These are phyloP conservation scores for Nannochloropsis salina DNA, from an alignment of 108 stramenopile species.

Conservation along the genomic window DNA sequence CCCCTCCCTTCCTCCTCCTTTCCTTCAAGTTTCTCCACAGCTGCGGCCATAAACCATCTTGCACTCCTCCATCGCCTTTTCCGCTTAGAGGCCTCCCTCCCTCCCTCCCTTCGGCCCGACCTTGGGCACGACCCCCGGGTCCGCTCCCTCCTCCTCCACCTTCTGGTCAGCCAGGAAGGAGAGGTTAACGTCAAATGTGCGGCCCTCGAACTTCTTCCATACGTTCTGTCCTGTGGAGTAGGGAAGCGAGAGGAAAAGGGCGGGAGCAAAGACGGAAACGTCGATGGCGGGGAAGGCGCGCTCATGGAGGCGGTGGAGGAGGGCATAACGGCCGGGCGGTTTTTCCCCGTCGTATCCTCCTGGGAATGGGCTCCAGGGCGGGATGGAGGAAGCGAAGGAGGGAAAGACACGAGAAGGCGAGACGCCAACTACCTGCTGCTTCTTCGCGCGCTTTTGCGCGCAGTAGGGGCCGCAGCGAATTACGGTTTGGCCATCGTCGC, in stretches of 20 bases:
- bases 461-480: neutral
- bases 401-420: neutral
- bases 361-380: neutral
- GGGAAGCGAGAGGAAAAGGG: neutral
- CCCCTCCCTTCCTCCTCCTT: neutral
- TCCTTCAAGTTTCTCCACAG: neutral
- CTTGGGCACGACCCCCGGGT: neutral
- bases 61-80: neutral
- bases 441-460: neutral
- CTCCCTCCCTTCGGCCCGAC: neutral
- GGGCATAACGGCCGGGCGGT: neutral
- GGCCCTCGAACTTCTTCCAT: neutral
- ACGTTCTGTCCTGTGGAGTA: neutral
- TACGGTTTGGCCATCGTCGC: neutral
- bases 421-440: neutral
- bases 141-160: neutral
- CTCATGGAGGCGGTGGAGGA: slow-evolving; percentile 8
- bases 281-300: neutral
- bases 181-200: slow-evolving; percentile 4
- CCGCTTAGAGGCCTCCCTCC: neutral
- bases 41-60: neutral
- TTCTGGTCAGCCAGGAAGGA: neutral
- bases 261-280: no score
- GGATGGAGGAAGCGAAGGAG: neutral
- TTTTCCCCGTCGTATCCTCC: neutral